Evolutionary conservation across 1,284 basidiomycete species (phyloP).

Genomic region (Fomitopsis schrenkii): DNA sequence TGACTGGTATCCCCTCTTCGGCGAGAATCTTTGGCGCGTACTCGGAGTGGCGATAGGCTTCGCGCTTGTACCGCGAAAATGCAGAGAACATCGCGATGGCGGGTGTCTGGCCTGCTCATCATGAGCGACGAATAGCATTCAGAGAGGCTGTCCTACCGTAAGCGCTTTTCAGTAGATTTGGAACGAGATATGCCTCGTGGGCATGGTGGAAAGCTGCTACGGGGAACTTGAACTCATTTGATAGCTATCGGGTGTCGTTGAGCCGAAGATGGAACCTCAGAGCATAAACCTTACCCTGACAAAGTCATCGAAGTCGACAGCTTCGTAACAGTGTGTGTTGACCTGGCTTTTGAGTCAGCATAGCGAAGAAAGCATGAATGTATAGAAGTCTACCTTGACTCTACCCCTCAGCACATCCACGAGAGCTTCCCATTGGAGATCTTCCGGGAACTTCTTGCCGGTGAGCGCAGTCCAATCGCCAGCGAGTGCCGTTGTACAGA

Average conservation of each 20-base stretch:
- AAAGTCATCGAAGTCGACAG: slow-evolving; percentile 43
- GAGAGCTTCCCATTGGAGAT: slow-evolving; percentile 80
- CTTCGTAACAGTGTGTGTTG: slow-evolving; percentile 66
- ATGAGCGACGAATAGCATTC: background rate
- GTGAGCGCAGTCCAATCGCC: slow-evolving; percentile 59
- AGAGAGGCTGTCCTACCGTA: slow-evolving; percentile 34
- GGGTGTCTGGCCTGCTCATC: slow-evolving; percentile 41
- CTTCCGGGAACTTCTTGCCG: slow-evolving; percentile 64
- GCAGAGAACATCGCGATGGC: slow-evolving; percentile 76
- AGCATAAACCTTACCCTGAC: slow-evolving; percentile 43
- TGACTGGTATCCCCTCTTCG: slow-evolving; percentile 70
- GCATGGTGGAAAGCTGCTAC: slow-evolving; percentile 87
- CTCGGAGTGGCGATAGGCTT: slow-evolving; percentile 82
- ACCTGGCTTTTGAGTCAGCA: slow-evolving; percentile 36
- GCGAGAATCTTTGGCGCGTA: slow-evolving; percentile 80
- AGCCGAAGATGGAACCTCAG: background rate
- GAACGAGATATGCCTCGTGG: slow-evolving; percentile 84
- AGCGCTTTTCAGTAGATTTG: slow-evolving; percentile 70
- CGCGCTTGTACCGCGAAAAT: slow-evolving; percentile 64
- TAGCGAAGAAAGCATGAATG: background rate
- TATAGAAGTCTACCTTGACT: slow-evolving; percentile 53
- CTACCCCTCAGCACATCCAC: slow-evolving; percentile 84
- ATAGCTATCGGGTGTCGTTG: slow-evolving; percentile 37
- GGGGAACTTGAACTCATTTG: slow-evolving; percentile 79
- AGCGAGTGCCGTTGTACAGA: slow-evolving; percentile 54